A percentile compares a stretch with the other conserved stretches of the same genome.
These are phyloP conservation scores for Fusarium brevicatenulatum DNA, from an alignment of 2,329 filamentous ascomycete genomes.

Conservation along the genomic window DNA sequence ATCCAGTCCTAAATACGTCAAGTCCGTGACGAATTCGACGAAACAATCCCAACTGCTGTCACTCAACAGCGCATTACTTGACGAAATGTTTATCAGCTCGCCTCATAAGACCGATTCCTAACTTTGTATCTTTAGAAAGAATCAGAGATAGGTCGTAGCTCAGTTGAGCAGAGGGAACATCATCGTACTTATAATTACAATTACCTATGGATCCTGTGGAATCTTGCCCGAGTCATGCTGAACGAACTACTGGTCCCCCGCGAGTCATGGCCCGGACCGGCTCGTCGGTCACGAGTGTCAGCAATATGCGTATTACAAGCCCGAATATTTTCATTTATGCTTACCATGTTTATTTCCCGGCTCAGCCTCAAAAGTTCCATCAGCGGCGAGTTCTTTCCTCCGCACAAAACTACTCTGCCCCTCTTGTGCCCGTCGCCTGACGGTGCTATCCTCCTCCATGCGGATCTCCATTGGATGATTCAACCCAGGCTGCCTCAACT, in stretches of 20 bases:
- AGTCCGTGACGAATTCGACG: background rate
- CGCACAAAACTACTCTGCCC: background rate
- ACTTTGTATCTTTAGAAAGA: fast-evolving
- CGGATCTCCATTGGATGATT: background rate
- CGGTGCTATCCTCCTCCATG: background rate
- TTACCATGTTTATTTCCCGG: background rate
- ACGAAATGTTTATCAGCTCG: too few relatives aligned
- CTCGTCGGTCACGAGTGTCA: background rate
- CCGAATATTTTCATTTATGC: background rate
- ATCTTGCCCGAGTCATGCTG: background rate
- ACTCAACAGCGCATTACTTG: fast-evolving
- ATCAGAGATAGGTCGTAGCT: fast-evolving
- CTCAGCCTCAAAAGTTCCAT: background rate
- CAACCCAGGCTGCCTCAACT: background rate
- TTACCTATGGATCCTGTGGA: fast-evolving
- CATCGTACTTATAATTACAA: background rate
- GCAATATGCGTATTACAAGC: background rate
- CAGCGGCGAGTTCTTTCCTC: background rate
- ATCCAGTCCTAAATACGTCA: fast-evolving
- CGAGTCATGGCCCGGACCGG: background rate
- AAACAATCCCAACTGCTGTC: fast-evolving
- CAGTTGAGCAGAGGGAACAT: background rate
- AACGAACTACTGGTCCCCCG: background rate
- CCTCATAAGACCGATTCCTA: too few relatives aligned
- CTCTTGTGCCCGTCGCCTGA: background rate